These are phyloP conservation scores for Gynandropsis gynandra DNA, from an alignment of 345 rosid genomes.

Conservation along the genomic window DNA sequence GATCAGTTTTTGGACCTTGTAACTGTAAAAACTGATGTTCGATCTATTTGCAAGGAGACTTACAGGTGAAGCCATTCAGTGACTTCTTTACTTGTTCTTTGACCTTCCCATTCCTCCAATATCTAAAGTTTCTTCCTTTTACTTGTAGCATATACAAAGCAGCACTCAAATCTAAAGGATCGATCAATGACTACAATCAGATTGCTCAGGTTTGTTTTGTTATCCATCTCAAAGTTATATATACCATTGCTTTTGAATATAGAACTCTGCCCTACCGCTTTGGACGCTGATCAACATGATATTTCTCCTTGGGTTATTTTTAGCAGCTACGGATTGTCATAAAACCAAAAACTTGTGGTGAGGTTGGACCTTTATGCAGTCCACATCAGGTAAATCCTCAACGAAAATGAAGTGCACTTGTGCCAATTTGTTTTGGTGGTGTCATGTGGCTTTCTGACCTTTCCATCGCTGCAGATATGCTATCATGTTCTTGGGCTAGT, in stretches of 20 bases:
- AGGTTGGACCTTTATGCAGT: slow-evolving; percentile 73
- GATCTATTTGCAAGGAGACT: slow-evolving; percentile 78
- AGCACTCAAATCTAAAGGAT: slow-evolving; percentile 75
- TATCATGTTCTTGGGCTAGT: slow-evolving; percentile 93
- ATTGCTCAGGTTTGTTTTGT: slow-evolving; percentile 78
- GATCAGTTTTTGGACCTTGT: slow-evolving; percentile 90
- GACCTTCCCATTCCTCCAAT: slow-evolving; percentile 10
- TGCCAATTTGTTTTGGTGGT: slow-evolving; percentile 14
- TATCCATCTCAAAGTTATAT: slow-evolving; percentile 20
- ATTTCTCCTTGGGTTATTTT: slow-evolving; percentile 22
- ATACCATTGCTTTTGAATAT: slow-evolving; percentile 7
- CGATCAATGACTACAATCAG: slow-evolving; percentile 81
- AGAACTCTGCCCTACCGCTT: slow-evolving; percentile 12
- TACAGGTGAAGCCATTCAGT: slow-evolving; percentile 54
- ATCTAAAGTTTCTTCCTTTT: slow-evolving; percentile 21
- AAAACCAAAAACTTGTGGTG: slow-evolving; percentile 66
- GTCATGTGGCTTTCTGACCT: slow-evolving; percentile 24
- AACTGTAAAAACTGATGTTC: slow-evolving; percentile 76
- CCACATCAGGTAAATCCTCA: slow-evolving; percentile 70
- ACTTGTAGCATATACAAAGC: slow-evolving; percentile 71
- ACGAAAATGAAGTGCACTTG: slow-evolving; percentile 19
- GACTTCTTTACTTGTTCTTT: slow-evolving; percentile 17
- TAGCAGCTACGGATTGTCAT: slow-evolving; percentile 85
- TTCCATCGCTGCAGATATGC: slow-evolving; percentile 67
- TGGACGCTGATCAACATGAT: slow-evolving; percentile 17